Conservation (phyloP, 345 rosid genomes). For the Arabidopsis suecica region DNA sequence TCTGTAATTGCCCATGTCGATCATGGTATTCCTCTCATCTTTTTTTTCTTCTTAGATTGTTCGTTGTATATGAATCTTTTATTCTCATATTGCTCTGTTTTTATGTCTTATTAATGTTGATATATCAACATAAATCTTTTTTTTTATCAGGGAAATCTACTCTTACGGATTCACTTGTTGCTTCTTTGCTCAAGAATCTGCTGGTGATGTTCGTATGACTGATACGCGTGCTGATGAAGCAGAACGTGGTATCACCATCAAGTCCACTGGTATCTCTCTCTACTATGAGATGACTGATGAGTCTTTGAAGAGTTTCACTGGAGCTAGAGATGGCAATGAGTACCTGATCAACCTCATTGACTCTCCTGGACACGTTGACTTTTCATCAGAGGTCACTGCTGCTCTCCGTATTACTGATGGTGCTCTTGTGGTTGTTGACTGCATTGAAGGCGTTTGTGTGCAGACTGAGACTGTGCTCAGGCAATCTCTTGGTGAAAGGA, state of each 20-base stretch:
- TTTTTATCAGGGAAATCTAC: constrained; percentile 69
- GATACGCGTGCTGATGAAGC: constrained; percentile 89
- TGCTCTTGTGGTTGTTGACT: constrained; percentile 85
- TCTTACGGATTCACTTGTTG: constrained; percentile 81
- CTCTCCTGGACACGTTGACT: constrained; percentile 86
- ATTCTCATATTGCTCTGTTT: not conserved
- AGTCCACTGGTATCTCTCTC: constrained; percentile 87
- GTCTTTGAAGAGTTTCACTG: constrained; percentile 59
- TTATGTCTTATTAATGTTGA: no score
- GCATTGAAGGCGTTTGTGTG: constrained; percentile 86
- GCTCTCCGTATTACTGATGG: constrained; percentile 92
- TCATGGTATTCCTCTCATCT: constrained; percentile 29
- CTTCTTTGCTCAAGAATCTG: constrained; percentile 90
- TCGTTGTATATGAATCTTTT: not conserved
- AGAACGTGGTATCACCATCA: constrained; percentile 85
- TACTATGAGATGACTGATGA: constrained; percentile 69
- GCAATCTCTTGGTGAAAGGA: constrained; percentile 79
- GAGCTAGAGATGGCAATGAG: constrained; percentile 70
- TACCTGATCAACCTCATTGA: constrained; percentile 85
- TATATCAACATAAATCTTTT: no score
- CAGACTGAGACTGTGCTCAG: constrained; percentile 85
- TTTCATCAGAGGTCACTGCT: constrained; percentile 88
- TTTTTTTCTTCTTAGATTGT: no score
- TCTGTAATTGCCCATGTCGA: constrained; percentile 49
- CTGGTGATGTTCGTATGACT: constrained; percentile 93